Evolutionary conservation across 176 grass and related monocot species (phyloP).

Genomic region (Guadua angustifolia): DNA sequence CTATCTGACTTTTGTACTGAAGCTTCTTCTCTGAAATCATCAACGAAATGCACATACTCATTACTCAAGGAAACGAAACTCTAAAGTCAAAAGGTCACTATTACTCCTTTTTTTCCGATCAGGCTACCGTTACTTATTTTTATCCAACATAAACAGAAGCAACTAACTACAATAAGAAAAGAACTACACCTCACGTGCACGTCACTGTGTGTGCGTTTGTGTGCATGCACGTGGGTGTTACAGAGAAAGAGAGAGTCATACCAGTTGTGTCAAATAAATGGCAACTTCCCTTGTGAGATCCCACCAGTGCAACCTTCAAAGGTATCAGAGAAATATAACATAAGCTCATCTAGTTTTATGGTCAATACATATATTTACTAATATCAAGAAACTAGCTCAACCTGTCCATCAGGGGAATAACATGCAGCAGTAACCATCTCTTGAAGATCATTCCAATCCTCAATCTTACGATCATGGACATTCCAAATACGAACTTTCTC

Average conservation of each 20-base stretch:
- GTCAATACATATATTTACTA: slow-evolving; percentile 24
- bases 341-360: slow-evolving; percentile 38
- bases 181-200: not conserved
- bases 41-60: slow-evolving; percentile 25
- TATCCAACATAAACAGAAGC: not conserved
- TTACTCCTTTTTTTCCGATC: not conserved
- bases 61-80: slow-evolving; percentile 10
- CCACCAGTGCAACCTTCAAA: slow-evolving; percentile 94
- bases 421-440: slow-evolving; percentile 97
- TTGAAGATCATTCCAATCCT: slow-evolving; percentile 99
- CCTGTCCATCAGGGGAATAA: slow-evolving; percentile 91
- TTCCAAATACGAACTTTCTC: slow-evolving; percentile 99
- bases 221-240: not conserved
- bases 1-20: slow-evolving; percentile 74
- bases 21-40: slow-evolving; percentile 84
- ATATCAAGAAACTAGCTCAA: slow-evolving; percentile 35
- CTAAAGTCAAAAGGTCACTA: not conserved
- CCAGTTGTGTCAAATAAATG: slow-evolving; percentile 95
- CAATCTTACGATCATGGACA: slow-evolving; percentile 85
- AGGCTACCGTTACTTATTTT: not conserved
- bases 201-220: not conserved
- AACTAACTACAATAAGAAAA: not conserved
- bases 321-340: slow-evolving; percentile 35
- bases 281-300: slow-evolving; percentile 93
- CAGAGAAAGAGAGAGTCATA: slow-evolving; percentile 41